phyloP scores from a whole-genome alignment of 352 stramenopile genomes.

The Phytophthora podocarpi region DNA sequence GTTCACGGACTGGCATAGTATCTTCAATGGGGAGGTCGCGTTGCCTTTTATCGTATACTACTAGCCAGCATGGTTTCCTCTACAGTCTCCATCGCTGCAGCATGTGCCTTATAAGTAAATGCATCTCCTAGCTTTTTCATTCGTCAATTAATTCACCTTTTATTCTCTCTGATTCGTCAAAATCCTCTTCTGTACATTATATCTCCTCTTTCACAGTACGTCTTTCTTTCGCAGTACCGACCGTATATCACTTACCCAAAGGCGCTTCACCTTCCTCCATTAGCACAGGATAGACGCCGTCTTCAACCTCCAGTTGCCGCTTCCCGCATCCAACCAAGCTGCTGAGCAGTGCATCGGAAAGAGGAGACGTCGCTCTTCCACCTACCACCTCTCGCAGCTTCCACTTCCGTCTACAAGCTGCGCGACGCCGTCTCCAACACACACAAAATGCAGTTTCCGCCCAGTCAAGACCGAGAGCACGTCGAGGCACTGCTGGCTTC shows the following conservation, averaged over 20 bases:
- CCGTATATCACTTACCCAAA: not conserved
- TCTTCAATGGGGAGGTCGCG: no score
- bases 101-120: not conserved
- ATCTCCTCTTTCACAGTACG: not conserved
- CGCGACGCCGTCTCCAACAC: no score
- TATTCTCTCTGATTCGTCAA: conserved; percentile 2
- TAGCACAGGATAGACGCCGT: not conserved
- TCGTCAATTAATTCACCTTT: not conserved
- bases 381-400: not conserved
- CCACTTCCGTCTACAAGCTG: not conserved
- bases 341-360: conserved; percentile 3
- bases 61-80: no score
- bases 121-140: not conserved
- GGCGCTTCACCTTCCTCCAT: not conserved
- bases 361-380: not conserved
- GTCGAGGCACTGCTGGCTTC: conserved; percentile 61
- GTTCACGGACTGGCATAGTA: no score
- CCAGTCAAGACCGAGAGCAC: conserved; percentile 59
- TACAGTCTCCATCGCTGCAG: not conserved
- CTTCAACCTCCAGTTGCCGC: not conserved
- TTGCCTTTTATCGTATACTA: no score
- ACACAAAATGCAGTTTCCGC: conserved; percentile 39
- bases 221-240: not conserved
- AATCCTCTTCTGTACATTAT: conserved; percentile 8
- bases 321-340: not conserved